phyloP scores from a whole-genome alignment of 345 rosid genomes.

The Syzygium aromaticum region DNA sequence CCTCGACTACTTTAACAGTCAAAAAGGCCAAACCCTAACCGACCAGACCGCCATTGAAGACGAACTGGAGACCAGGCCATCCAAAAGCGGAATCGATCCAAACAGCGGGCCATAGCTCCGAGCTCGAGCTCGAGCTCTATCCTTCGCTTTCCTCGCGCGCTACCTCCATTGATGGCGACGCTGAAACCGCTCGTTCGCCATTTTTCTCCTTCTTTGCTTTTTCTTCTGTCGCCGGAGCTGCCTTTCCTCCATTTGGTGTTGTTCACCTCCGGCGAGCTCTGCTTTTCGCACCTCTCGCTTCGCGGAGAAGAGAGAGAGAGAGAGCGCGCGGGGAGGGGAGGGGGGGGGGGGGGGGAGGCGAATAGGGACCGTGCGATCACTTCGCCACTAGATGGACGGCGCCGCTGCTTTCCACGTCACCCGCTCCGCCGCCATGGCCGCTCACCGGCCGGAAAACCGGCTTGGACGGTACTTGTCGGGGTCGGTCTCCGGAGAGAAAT shows the following conservation, averaged over 20 bases:
- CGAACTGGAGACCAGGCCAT: conserved; percentile 21
- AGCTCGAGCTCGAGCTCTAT: neutral
- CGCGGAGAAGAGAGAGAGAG: neutral
- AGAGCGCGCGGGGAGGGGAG: neutral
- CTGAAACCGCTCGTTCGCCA: neutral
- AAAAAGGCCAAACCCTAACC: conserved; percentile 12
- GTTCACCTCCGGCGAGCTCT: neutral
- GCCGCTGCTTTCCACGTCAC: neutral
- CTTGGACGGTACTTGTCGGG: neutral
- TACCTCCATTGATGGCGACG: neutral
- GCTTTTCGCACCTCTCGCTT: neutral
- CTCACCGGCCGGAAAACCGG: neutral
- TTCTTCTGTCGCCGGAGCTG: neutral
- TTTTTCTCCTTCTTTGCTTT: neutral
- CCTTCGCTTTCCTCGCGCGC: neutral
- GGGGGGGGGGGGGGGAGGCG: neutral
- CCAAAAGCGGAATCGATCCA: neutral
- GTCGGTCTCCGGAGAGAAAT: neutral
- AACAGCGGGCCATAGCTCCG: neutral
- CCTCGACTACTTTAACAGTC: conserved; percentile 1
- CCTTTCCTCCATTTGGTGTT: neutral
- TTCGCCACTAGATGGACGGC: neutral
- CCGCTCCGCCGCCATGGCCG: neutral
- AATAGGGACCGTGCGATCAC: neutral
- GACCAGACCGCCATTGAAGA: conserved; percentile 30